Conservation (phyloP, 2,329 filamentous ascomycete genomes). For the Incumbomyces delicatus region DNA sequence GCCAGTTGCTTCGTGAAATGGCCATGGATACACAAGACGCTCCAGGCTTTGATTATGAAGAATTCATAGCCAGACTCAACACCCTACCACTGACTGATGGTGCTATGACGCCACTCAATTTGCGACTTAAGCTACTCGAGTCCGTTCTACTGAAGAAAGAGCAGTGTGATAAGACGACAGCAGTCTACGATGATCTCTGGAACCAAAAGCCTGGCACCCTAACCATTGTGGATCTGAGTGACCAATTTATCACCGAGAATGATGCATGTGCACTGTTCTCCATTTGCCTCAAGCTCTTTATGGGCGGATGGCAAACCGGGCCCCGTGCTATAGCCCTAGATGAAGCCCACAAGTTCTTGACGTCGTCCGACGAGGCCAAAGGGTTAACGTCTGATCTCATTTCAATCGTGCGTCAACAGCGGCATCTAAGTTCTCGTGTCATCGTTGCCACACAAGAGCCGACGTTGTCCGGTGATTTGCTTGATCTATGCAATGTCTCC, state of each 20-base stretch:
- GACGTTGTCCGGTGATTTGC: constrained; percentile 55
- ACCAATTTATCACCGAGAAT: constrained; percentile 57
- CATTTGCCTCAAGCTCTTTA: constrained; percentile 57
- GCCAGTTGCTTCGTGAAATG: constrained; percentile 43
- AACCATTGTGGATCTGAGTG: constrained; percentile 63
- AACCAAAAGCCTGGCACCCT: constrained; percentile 40
- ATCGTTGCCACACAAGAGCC: constrained; percentile 71
- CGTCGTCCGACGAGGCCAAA: constrained; percentile 43
- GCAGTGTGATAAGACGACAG: background rate
- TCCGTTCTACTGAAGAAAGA: constrained; percentile 44
- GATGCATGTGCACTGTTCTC: constrained; percentile 64
- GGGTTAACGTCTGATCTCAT: constrained; percentile 55
- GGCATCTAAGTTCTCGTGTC: constrained; percentile 57
- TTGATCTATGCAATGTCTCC: constrained; percentile 61
- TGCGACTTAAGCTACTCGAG: constrained; percentile 54
- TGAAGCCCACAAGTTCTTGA: constrained; percentile 71
- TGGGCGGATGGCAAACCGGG: constrained; percentile 41
- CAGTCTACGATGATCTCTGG: constrained; percentile 13
- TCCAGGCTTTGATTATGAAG: constrained; percentile 35
- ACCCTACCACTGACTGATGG: constrained; percentile 10
- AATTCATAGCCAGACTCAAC: constrained; percentile 26
- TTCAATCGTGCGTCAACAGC: constrained; percentile 57
- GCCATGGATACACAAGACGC: constrained; percentile 29
- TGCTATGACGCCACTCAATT: constrained; percentile 47
- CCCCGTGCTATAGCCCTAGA: constrained; percentile 61